These are phyloP conservation scores for Aspergillus funiculosus DNA, from an alignment of 495 filamentous ascomycete species.

Conservation along the genomic window DNA sequence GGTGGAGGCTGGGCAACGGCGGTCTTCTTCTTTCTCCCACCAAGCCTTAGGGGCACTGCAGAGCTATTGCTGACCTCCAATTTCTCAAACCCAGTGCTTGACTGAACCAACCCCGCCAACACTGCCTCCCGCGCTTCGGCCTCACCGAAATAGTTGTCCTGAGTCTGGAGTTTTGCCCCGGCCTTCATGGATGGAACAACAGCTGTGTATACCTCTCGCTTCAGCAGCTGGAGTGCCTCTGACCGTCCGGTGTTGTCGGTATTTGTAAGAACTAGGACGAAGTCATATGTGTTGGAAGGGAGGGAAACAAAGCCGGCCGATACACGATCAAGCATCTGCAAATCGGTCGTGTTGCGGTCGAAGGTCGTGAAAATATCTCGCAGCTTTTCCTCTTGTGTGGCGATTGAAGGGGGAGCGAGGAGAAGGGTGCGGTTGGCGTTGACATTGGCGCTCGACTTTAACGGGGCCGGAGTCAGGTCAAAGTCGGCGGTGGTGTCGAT, in stretches of 20 bases:
- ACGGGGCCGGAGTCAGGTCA: conserved; percentile 20
- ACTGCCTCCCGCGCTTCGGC: conserved; percentile 59
- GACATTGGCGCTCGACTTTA: conserved; percentile 22
- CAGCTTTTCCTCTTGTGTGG: conserved; percentile 59
- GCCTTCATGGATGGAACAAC: conserved; percentile 64
- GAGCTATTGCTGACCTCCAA: conserved; percentile 56
- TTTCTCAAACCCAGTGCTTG: conserved; percentile 61
- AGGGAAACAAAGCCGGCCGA: conserved; percentile 75
- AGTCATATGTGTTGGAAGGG: conserved; percentile 70
- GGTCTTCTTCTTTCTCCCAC: conserved; percentile 53
- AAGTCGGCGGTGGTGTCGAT: conserved; percentile 42
- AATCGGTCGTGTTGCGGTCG: conserved; percentile 69
- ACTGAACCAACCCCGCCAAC: conserved; percentile 70
- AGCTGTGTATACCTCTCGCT: conserved; percentile 59
- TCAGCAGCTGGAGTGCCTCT: conserved; percentile 58
- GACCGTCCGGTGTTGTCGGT: conserved; percentile 53
- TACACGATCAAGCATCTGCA: conserved; percentile 98
- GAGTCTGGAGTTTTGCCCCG: conserved; percentile 62
- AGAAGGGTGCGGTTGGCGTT: conserved; percentile 52
- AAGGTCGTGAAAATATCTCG: conserved; percentile 53
- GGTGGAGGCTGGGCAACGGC: conserved; percentile 6
- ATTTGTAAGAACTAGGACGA: conserved; percentile 77
- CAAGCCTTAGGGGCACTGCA: conserved; percentile 67
- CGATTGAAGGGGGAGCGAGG: conserved; percentile 68
- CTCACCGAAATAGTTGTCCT: conserved; percentile 56